Percentiles rank a stretch among this genome's conserved stretches.
phyloP scores from a whole-genome alignment of 2,329 filamentous ascomycete genomes.

The Aspergillus candidus region DNA sequence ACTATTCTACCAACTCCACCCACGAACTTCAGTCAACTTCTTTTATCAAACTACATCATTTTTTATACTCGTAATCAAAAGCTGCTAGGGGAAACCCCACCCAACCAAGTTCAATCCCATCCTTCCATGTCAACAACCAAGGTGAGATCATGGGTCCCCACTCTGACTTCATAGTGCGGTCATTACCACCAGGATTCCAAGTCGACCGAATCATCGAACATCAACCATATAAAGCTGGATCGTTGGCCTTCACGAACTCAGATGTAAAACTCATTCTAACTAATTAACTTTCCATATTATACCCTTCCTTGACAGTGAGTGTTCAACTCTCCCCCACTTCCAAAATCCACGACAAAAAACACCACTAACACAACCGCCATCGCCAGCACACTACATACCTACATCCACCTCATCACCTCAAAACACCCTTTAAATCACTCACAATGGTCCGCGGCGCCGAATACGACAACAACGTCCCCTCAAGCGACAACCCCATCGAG shows the following conservation, averaged over 20 bases:
- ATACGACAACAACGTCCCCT: conserved; percentile 33
- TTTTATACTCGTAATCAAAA: too few species aligned
- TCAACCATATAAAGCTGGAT: neutral
- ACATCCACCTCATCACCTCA: neutral
- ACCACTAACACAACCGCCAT: too few species aligned
- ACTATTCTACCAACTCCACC: too few species aligned
- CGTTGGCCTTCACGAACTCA: neutral
- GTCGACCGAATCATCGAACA: neutral
- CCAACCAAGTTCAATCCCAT: neutral
- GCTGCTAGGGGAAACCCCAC: too few species aligned
- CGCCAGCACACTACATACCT: neutral
- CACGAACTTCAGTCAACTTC: too few species aligned
- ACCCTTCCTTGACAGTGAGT: too few species aligned
- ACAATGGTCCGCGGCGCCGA: conserved; percentile 39
- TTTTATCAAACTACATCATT: too few species aligned
- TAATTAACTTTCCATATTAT: too few species aligned
- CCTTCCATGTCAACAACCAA: neutral
- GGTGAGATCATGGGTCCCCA: conserved; percentile 26
- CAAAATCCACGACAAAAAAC: too few species aligned
- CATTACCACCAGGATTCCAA: conserved; percentile 9
- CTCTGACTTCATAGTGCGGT: conserved; percentile 32
- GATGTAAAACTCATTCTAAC: too few species aligned
- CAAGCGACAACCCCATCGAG: conserved; percentile 37
- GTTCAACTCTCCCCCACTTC: too few species aligned
- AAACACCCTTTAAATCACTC: conserved; percentile 1